phyloP scores from a whole-genome alignment of 495 filamentous ascomycete species.

The Tirmania nivea region DNA sequence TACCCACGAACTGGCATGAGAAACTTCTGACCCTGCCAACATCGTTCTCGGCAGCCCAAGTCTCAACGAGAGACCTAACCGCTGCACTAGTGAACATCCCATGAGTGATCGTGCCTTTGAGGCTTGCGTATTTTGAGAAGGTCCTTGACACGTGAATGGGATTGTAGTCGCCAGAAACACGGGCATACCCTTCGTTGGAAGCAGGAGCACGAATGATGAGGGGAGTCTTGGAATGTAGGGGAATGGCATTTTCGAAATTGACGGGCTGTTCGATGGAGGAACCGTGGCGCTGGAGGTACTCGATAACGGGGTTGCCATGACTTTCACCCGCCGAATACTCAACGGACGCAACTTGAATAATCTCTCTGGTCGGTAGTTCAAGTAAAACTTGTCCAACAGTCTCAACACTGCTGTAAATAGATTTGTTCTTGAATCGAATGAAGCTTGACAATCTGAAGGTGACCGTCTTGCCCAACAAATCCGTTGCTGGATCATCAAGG shows the following conservation, averaged over 20 bases:
- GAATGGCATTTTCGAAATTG: slow-evolving; percentile 92
- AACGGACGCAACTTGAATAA: slow-evolving; percentile 87
- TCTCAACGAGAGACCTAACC: slow-evolving; percentile 93
- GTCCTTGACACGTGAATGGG: slow-evolving; percentile 95
- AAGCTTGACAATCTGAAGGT: slow-evolving; percentile 90
- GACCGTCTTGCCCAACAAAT: slow-evolving; percentile 73
- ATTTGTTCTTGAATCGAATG: slow-evolving; percentile 83
- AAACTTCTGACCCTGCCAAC: slow-evolving; percentile 92
- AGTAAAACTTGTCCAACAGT: slow-evolving; percentile 82
- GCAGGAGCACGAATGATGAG: slow-evolving; percentile 75
- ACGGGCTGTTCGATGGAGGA: slow-evolving; percentile 89
- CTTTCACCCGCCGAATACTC: slow-evolving; percentile 78
- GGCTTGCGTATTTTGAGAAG: slow-evolving; percentile 83
- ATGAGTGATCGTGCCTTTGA: slow-evolving; percentile 91
- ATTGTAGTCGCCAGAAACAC: slow-evolving; percentile 95
- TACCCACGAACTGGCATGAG: slow-evolving; percentile 82
- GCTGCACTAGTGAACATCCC: slow-evolving; percentile 98
- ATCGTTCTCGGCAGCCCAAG: slow-evolving; percentile 97
- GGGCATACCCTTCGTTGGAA: slow-evolving; percentile 92
- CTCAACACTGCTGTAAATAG: slow-evolving; percentile 77
- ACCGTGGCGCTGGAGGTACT: slow-evolving; percentile 84
- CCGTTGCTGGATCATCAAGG: slow-evolving; percentile 54
- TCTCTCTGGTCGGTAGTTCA: slow-evolving; percentile 89
- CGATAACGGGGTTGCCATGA: slow-evolving; percentile 87
- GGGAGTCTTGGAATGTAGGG: slow-evolving; percentile 75